Base-by-base conservation (phyloP, 331 rosid genomes). In the Acacia concinna region DNA sequence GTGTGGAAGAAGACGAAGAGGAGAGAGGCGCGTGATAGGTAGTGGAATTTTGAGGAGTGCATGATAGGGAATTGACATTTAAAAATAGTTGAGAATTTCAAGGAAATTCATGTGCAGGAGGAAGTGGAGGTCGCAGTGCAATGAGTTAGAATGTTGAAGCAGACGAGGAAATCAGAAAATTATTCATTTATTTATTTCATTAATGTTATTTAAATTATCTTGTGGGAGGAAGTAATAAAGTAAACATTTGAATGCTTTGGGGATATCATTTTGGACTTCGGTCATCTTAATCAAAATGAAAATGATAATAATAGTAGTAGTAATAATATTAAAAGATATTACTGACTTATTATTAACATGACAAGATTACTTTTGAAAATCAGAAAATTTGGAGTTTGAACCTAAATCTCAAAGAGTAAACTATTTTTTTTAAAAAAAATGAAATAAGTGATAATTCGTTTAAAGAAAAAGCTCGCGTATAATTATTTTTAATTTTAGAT, bases 141-240 rank as follows among this genome's bases (percentile, higher is more conserved):
- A 32, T 77, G 80, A 87, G 90, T 86, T 87, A 92, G 97, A 88
- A 91, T 75, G 90, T 88, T 81, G 91, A 91, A 91, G 98, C 95
- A 86, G 87, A 83, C 82, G 52, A 46, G n/a, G n/a, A n/a, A n/a
- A n/a, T n/a, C n/a, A n/a, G n/a, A n/a, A n/a, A n/a, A n/a, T n/a
- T n/a, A n/a, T n/a, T n/a, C n/a, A n/a, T 56, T 56, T n/a, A 20
- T 23, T 25, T 28, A 14, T 60, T 60, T 13, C n/a, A 73, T 18
- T 73, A 4, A 44, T 5, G 35, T 21, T 68, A 30, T 35, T 54
- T n/a, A 1, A 51, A 54, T 21, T 54, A 52, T 54, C 11, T 56
- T 21, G 15, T 49, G 7, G n/a, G 69, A 20, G 54, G 13, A 44
- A 59, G 54, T 66, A 46, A 20, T 43, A 13, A 44, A 59, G 54